Percentiles rank a stretch among this genome's conserved stretches.
Evolutionary conservation across 129 eudicot species (phyloP).

Genomic region (Pseudognaphalium luteoalbum): DNA sequence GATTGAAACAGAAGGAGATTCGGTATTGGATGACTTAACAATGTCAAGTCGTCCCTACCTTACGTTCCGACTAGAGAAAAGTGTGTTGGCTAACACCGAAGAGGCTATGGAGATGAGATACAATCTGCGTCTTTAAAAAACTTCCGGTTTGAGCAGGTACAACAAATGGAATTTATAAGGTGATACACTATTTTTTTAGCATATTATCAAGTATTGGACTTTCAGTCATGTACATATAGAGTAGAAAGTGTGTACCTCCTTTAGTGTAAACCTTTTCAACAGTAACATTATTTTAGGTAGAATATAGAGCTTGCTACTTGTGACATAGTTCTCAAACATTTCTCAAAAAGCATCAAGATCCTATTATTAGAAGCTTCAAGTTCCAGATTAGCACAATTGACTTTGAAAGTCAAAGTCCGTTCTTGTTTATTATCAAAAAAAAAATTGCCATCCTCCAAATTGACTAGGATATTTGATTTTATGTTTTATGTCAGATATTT

Average conservation of each 20-base stretch:
- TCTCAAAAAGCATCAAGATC: not conserved
- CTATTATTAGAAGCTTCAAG: not conserved
- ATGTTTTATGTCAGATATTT: too few relatives aligned
- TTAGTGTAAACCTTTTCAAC: not conserved
- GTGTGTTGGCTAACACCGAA: not conserved
- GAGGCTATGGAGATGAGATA: not conserved
- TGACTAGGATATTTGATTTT: not conserved
- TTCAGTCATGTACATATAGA: not conserved
- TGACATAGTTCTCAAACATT: not conserved
- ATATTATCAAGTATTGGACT: not conserved
- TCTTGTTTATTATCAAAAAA: not conserved
- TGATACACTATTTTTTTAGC: not conserved
- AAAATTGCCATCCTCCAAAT: not conserved
- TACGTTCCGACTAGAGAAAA: not conserved
- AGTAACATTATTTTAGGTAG: not conserved
- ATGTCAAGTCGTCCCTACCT: not conserved
- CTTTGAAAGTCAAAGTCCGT: not conserved
- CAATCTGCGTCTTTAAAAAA: not conserved
- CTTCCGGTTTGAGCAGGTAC: not conserved
- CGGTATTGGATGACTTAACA: not conserved
- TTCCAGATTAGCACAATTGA: slow-evolving; percentile 5
- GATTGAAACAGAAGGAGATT: not conserved
- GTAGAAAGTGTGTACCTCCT: not conserved
- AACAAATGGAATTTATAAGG: not conserved
- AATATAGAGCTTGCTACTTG: not conserved